Percentiles rank a stretch among this genome's conserved stretches.
Evolutionary conservation across 257 asterid species (phyloP).

Genomic region (Schizonepeta tenuifolia): DNA sequence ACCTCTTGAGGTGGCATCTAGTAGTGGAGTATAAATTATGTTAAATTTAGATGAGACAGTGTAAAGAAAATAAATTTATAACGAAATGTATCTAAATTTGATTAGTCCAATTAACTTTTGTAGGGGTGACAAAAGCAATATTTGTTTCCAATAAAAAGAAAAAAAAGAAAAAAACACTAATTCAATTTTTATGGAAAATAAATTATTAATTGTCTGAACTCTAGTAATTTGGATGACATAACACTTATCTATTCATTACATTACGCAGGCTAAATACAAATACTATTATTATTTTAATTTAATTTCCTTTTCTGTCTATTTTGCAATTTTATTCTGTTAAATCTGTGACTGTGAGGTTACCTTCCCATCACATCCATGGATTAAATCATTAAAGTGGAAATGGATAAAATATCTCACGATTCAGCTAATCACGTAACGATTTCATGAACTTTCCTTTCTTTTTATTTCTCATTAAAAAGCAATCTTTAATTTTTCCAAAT

Average conservation of each 20-base stretch:
- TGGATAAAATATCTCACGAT: background rate
- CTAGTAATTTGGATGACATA: background rate
- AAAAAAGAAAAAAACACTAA: no score
- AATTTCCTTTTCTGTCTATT: background rate
- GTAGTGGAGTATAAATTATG: no score
- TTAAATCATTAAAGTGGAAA: background rate
- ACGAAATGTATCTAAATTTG: no score
- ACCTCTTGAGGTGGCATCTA: no score
- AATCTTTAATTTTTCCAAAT: background rate
- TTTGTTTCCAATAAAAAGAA: no score
- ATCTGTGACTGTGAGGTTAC: background rate
- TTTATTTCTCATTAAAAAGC: background rate
- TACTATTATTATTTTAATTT: no score
- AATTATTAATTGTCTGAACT: no score
- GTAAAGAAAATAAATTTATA: no score
- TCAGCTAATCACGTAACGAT: background rate
- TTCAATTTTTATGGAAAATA: background rate
- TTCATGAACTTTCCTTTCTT: background rate
- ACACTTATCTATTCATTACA: background rate
- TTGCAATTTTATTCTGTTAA: background rate
- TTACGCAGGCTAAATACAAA: background rate
- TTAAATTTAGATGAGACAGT: no score
- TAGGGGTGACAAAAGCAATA: no score
- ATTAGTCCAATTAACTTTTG: no score
- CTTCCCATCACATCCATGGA: conserved; percentile 8